Evolutionary conservation across 2,329 filamentous ascomycete species (phyloP), one percentile per base, ranked within the genome.

Genomic region (Chaetoscypha palmicola): DNA sequence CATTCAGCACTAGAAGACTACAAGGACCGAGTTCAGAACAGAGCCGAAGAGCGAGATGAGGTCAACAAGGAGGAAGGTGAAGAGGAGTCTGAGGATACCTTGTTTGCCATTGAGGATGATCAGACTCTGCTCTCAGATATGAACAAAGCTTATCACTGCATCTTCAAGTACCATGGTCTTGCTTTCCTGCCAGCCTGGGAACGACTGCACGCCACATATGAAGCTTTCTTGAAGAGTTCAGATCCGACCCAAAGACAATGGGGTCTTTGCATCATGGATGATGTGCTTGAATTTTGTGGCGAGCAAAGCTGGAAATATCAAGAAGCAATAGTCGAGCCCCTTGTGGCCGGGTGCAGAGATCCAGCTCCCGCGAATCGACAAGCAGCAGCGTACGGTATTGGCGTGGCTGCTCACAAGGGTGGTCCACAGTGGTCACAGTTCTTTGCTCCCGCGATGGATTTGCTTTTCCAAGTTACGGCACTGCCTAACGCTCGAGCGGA

Each of bases 131-230:
- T 98, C 33, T 95, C 90, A 1, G 92, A 98, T 62, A 98, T 98
- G 92, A 98, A 98, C 78, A 98, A 98, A 73, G 91, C 92, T 0
- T 98, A 94, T 76, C 92, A 98, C 67, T 91, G 89, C 48, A 88
- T 98, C 54, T 98, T 98, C 76, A 97, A 97, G 73, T 90, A 95
- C 68, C 89, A 96, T 63, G 86, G 87, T 19, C 74, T 80, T 8
- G 71, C 76, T 9, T 98, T 98, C 73, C 74, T 98, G 42, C 83
- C 81, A 4, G 73, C 87, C 32, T 98, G 91, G 90, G 86, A 95
- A 62, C 78, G 79, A 41, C 74, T 98, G 19, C 79, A 95, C 64
- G 71, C 76, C 9, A 94, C 88, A 44, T 97, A 97, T 64, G 81
- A 90, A 57, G 74, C 74, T 23, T 97, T 97, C 65, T 81, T 95